These are phyloP conservation scores for Saccharomyces cerevisiae DNA, from an alignment of 805 yeast genomes.

Conservation along the genomic window DNA sequence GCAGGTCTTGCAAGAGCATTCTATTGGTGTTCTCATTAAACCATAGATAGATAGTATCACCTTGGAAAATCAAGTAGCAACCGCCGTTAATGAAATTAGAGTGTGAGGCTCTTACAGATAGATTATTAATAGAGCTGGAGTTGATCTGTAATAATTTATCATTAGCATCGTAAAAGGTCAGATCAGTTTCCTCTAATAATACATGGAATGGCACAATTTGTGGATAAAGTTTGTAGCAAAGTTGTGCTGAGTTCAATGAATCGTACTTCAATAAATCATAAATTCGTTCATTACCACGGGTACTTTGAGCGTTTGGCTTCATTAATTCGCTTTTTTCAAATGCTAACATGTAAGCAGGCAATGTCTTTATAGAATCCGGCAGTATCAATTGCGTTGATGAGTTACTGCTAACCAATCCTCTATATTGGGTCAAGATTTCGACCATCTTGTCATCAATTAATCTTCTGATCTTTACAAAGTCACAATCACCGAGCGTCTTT, in stretches of 20 bases:
- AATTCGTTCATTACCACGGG: conserved; percentile 58
- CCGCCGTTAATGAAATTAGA: conserved; percentile 51
- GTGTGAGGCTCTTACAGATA: conserved; percentile 34
- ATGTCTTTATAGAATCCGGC: conserved; percentile 70
- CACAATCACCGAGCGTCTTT: conserved; percentile 34
- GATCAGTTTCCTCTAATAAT: conserved; percentile 47
- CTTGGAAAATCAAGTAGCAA: conserved; percentile 70
- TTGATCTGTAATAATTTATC: conserved; percentile 33
- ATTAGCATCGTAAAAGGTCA: conserved; percentile 36
- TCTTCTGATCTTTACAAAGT: conserved; percentile 41
- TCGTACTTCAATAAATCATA: conserved; percentile 38
- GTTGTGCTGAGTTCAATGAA: conserved; percentile 42
- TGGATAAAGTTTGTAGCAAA: conserved; percentile 70
- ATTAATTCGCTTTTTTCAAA: conserved; percentile 64
- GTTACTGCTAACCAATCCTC: conserved; percentile 38
- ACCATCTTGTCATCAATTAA: conserved; percentile 46
- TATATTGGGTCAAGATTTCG: conserved; percentile 52
- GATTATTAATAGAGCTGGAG: conserved; percentile 38
- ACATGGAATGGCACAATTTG: conserved; percentile 66
- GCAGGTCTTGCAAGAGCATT: conserved; percentile 60
- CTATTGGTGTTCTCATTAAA: conserved; percentile 63
- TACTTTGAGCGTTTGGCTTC: conserved; percentile 29
- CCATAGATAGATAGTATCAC: conserved; percentile 51
- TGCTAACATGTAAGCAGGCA: conserved; percentile 60
- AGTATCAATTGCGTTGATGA: conserved; percentile 60